Percentiles rank a stretch among this genome's conserved stretches.
Evolutionary conservation across 768 basidiomycete species (phyloP).

Genomic region (Suillus brevipes): DNA sequence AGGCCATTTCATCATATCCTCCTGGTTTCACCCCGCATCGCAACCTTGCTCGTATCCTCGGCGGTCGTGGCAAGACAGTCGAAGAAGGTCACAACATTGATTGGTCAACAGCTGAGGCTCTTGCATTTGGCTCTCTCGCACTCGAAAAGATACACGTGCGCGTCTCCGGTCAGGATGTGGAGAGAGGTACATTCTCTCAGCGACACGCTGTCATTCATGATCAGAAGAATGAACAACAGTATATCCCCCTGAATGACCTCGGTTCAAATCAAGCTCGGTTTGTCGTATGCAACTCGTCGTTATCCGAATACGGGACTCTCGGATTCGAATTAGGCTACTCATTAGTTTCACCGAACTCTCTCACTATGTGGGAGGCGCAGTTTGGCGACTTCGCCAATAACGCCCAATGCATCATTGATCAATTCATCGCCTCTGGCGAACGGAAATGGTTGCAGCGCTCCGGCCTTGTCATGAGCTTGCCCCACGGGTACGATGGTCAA

Average conservation of each 20-base stretch:
- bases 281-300: slow-evolving; percentile 93
- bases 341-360: slow-evolving; percentile 87
- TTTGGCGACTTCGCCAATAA: slow-evolving; percentile 99
- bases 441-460: slow-evolving; percentile 96
- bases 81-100: slow-evolving; percentile 92
- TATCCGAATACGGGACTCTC: slow-evolving; percentile 92
- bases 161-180: slow-evolving; percentile 96
- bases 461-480: slow-evolving; percentile 84
- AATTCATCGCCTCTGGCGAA: slow-evolving; percentile 97
- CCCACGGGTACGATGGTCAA: slow-evolving; percentile 98
- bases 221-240: slow-evolving; percentile 88
- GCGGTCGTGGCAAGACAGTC: slow-evolving; percentile 83
- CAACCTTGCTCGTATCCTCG: slow-evolving; percentile 92
- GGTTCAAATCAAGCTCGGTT: slow-evolving; percentile 88
- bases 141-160: slow-evolving; percentile 94
- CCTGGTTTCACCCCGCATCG: slow-evolving; percentile 84
- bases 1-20: slow-evolving; percentile 84
- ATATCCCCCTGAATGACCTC: slow-evolving; percentile 86
- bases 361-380: slow-evolving; percentile 98
- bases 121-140: slow-evolving; percentile 92
- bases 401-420: slow-evolving; percentile 97
- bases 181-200: slow-evolving; percentile 98
- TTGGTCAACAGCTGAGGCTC: slow-evolving; percentile 97
- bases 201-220: slow-evolving; percentile 97
- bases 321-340: slow-evolving; percentile 99